Conservation (phyloP, 2,329 filamentous ascomycete genomes). For the Amauroascus verrucosus region DNA sequence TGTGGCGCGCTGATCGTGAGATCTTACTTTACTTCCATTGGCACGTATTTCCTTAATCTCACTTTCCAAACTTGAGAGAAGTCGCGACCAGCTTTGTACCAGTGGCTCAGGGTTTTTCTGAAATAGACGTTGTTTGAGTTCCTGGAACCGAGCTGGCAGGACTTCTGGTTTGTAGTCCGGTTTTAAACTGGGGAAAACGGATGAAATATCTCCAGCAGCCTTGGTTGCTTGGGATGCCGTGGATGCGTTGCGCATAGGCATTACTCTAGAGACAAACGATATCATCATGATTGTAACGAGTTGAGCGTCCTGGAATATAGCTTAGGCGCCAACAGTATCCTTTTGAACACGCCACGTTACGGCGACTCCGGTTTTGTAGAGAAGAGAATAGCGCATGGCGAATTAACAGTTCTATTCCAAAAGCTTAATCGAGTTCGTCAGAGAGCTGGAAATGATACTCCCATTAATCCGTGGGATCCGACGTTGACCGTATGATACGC, state of each 20-base stretch:
- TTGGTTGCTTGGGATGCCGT: slow-evolving; percentile 30
- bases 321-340: neutral
- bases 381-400: no score
- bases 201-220: slow-evolving; percentile 39
- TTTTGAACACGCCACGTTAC: neutral
- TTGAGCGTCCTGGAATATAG: neutral
- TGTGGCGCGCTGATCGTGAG: neutral
- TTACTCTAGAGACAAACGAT: neutral
- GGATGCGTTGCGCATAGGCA: slow-evolving; percentile 1
- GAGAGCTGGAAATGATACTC: neutral
- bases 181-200: slow-evolving; percentile 39
- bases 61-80: slow-evolving; percentile 31
- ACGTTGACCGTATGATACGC: neutral
- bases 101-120: slow-evolving; percentile 32
- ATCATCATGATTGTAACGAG: neutral
- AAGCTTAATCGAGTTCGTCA: neutral
- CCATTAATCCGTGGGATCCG: neutral
- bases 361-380: neutral
- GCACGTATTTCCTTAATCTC: slow-evolving; percentile 35
- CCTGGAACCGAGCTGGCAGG: slow-evolving; percentile 34
- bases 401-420: neutral
- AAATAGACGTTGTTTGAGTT: slow-evolving; percentile 33
- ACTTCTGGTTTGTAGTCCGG: slow-evolving; percentile 35
- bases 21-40: slow-evolving; percentile 33
- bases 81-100: slow-evolving; percentile 33